Conservation (phyloP, 257 asterid species). For the Nicotiana obtusifolia region DNA sequence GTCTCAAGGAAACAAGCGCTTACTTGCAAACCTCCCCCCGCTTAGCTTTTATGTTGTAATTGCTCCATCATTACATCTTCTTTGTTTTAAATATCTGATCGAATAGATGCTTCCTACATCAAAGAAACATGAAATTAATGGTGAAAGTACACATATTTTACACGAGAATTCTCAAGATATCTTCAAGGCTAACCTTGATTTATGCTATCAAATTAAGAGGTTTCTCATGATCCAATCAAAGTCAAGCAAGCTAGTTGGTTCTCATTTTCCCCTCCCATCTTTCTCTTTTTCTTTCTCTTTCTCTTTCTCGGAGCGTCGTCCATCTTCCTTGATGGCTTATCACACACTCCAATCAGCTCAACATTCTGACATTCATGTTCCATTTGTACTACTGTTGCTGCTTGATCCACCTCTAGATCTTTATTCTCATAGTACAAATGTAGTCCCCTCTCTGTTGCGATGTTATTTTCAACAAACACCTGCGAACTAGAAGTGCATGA, state of each 20-base stretch:
- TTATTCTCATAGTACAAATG: background rate
- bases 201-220: background rate
- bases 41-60: background rate
- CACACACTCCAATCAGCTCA: background rate
- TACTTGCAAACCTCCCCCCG: background rate
- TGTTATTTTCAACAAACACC: background rate
- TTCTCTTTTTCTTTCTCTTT: background rate
- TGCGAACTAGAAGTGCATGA: background rate
- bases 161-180: background rate
- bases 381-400: background rate
- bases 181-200: background rate
- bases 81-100: background rate
- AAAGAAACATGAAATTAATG: background rate
- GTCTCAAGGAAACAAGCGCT: background rate
- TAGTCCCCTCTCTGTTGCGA: background rate
- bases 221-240: background rate
- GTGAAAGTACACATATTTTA: background rate
- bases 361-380: background rate
- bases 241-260: background rate
- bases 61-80: background rate
- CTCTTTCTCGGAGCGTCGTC: background rate
- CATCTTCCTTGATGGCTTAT: background rate
- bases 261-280: background rate
- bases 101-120: background rate
- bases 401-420: background rate